phyloP scores from a whole-genome alignment of 2,329 filamentous ascomycete genomes.

The Fusarium illudens region DNA sequence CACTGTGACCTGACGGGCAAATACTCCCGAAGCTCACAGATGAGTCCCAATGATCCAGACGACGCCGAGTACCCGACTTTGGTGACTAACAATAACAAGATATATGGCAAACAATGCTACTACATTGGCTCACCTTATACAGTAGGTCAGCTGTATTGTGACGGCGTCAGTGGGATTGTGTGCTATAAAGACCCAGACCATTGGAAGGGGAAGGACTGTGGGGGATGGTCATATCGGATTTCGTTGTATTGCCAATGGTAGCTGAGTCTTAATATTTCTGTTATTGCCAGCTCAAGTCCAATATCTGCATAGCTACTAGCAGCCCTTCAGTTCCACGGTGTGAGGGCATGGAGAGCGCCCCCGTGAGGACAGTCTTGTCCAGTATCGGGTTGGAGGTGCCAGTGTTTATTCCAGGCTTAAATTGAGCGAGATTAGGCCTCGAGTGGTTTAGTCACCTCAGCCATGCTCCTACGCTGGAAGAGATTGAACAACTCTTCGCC shows the following conservation, averaged over 20 bases:
- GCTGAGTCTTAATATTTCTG: too few species aligned
- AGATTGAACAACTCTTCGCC: too few species aligned
- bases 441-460: too few species aligned
- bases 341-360: too few species aligned
- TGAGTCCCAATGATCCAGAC: neutral
- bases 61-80: neutral
- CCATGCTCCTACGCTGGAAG: too few species aligned
- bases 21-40: neutral
- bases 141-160: neutral
- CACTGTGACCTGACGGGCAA: neutral
- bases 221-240: neutral
- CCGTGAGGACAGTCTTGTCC: too few species aligned
- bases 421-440: too few species aligned
- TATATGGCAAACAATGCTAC: neutral
- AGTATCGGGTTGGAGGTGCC: too few species aligned
- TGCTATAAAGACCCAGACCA: neutral
- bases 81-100: neutral
- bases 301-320: too few species aligned
- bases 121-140: neutral
- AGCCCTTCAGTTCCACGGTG: too few species aligned
- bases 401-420: too few species aligned
- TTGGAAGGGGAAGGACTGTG: neutral
- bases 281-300: too few species aligned
- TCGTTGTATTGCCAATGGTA: neutral
- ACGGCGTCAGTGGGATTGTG: neutral